phyloP scores from a whole-genome alignment of 2,329 filamentous ascomycete species.

The Dichotomopilus funicola region DNA sequence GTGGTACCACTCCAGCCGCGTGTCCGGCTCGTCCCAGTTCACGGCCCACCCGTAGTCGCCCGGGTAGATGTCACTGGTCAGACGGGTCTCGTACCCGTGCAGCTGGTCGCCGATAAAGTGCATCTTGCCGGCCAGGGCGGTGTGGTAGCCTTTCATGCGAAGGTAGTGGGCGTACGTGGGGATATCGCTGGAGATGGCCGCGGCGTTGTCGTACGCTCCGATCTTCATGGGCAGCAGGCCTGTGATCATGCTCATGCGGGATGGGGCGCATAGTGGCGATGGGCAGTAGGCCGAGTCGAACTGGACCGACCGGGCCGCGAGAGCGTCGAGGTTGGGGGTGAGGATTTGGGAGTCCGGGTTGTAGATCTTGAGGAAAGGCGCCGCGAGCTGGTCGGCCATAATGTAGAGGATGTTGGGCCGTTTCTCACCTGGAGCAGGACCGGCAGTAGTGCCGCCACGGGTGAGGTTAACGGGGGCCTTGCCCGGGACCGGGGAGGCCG shows the following conservation, averaged over 20 bases:
- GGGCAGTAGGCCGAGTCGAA: constrained; percentile 95
- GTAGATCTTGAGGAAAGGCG: constrained; percentile 86
- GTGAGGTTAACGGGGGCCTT: constrained; percentile 15
- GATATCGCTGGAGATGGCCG: constrained; percentile 73
- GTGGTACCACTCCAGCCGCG: constrained; percentile 89
- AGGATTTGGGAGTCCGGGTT: constrained; percentile 83
- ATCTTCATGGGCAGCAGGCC: constrained; percentile 89
- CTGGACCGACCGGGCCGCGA: constrained; percentile 76
- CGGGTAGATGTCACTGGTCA: constrained; percentile 94
- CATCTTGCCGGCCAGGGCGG: constrained; percentile 90
- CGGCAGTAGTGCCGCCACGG: constrained; percentile 15
- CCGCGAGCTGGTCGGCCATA: constrained; percentile 93
- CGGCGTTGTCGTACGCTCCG: constrained; percentile 85
- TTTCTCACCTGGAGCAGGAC: constrained; percentile 26
- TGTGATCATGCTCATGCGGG: constrained; percentile 90
- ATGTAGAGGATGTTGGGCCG: constrained; percentile 82
- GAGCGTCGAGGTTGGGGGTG: constrained; percentile 79
- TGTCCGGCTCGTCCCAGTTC: constrained; percentile 88
- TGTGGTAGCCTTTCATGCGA: constrained; percentile 78
- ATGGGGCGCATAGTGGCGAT: constrained; percentile 85
- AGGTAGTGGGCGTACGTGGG: constrained; percentile 93
- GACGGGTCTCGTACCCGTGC: constrained; percentile 84
- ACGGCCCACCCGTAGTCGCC: constrained; percentile 92
- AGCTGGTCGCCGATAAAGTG: constrained; percentile 94
- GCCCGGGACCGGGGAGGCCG: constrained; percentile 42